Conservation (phyloP, 2,329 filamentous ascomycete species). For the Fusarium liriodendri region DNA sequence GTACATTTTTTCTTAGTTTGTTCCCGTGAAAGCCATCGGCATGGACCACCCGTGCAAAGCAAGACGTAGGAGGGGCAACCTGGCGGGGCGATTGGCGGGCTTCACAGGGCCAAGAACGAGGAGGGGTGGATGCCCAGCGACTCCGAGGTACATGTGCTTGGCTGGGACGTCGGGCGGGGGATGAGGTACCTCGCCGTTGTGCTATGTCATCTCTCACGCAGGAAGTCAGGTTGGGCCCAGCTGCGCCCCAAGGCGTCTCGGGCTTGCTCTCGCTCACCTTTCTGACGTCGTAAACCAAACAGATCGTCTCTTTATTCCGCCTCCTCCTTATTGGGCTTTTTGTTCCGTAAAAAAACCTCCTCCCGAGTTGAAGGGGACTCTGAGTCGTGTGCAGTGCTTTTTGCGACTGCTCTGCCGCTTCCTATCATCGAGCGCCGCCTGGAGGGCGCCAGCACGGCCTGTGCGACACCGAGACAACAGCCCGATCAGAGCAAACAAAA, state of each 20-base stretch:
- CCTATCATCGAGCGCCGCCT: conserved; percentile 16
- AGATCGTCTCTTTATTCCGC: conserved; percentile 26
- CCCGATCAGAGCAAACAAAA: conserved; percentile 25
- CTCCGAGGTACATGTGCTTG: conserved; percentile 16
- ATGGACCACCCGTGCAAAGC: conserved; percentile 24
- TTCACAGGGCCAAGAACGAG: conserved; percentile 13
- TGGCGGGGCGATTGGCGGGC: conserved; percentile 36
- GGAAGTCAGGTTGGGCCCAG: conserved; percentile 34
- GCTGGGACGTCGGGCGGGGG: not conserved
- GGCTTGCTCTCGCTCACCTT: conserved; percentile 33
- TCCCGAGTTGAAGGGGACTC: not conserved
- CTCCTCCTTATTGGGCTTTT: conserved; percentile 15
- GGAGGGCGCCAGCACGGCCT: conserved; percentile 34
- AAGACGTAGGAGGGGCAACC: conserved; percentile 45
- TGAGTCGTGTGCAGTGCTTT: not conserved
- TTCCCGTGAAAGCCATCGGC: conserved; percentile 18
- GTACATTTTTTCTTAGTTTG: conserved; percentile 24
- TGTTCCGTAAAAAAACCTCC: conserved; percentile 12
- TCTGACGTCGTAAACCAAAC: conserved; percentile 38
- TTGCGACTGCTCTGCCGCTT: conserved; percentile 7
- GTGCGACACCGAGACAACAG: conserved; percentile 33
- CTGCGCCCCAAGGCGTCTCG: conserved; percentile 42
- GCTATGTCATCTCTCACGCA: conserved; percentile 40
- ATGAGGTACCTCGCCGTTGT: conserved; percentile 20
- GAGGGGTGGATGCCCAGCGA: conserved; percentile 30